Conservation (phyloP, 1,139 yeast genomes). For the Zygoascus sp. region DNA sequence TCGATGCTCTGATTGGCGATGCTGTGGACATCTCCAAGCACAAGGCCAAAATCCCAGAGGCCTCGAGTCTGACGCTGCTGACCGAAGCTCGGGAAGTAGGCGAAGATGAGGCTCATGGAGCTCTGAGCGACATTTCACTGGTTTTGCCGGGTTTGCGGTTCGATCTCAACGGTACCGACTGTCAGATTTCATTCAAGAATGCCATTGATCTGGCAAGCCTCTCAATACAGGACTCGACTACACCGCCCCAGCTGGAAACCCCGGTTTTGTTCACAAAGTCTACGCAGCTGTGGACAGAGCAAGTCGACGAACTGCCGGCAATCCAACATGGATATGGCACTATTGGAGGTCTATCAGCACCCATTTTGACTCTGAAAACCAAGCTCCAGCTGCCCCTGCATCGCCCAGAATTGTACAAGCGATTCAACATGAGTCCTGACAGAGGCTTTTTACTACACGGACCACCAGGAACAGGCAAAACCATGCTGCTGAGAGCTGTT, state of each 20-base stretch:
- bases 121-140: background rate
- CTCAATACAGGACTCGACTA: background rate
- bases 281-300: background rate
- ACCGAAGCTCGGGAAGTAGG: background rate
- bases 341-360: constrained; percentile 75
- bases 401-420: constrained; percentile 68
- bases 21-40: background rate
- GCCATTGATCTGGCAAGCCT: background rate
- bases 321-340: constrained; percentile 42
- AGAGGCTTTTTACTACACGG: constrained; percentile 89
- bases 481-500: constrained; percentile 78
- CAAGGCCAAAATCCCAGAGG: background rate
- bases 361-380: constrained; percentile 56
- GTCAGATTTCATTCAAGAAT: background rate
- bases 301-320: background rate
- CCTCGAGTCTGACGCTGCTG: background rate
- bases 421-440: constrained; percentile 86
- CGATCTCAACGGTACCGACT: background rate
- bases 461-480: constrained; percentile 97
- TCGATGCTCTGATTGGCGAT: constrained; percentile 2
- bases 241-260: background rate
- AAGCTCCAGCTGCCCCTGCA: constrained; percentile 78
- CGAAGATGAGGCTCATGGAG: background rate
- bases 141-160: background rate
- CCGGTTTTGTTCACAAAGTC: background rate